Conservation (phyloP, 2,329 filamentous ascomycete genomes). For the Verruconis gallopava region DNA sequence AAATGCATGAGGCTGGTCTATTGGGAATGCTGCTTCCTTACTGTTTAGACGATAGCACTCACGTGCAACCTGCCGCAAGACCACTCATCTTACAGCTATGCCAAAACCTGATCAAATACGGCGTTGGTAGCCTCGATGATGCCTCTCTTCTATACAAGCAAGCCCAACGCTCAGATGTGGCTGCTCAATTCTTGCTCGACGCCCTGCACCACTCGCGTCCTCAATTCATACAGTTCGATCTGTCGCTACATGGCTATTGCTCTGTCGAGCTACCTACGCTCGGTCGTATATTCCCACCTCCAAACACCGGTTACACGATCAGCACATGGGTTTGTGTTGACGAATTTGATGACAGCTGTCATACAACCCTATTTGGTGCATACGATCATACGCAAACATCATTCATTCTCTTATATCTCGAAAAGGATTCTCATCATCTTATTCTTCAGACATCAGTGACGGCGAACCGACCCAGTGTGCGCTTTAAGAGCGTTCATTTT, state of each 20-base stretch:
- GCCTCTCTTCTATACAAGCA: slow-evolving; percentile 60
- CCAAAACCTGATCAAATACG: slow-evolving; percentile 47
- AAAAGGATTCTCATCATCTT: slow-evolving; percentile 84
- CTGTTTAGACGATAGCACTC: slow-evolving; percentile 19
- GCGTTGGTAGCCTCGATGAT: slow-evolving; percentile 70
- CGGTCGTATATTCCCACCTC: slow-evolving; percentile 72
- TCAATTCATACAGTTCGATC: slow-evolving; percentile 84
- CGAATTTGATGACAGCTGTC: slow-evolving; percentile 66
- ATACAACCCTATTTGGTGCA: slow-evolving; percentile 92
- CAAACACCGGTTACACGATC: slow-evolving; percentile 73
- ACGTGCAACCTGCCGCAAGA: neutral
- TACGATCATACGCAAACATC: slow-evolving; percentile 88
- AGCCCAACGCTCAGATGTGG: slow-evolving; percentile 37
- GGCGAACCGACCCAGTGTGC: slow-evolving; percentile 71
- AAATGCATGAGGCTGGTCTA: slow-evolving; percentile 23
- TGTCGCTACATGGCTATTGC: slow-evolving; percentile 75
- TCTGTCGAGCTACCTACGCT: slow-evolving; percentile 85
- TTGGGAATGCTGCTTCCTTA: slow-evolving; percentile 23
- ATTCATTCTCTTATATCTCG: slow-evolving; percentile 85
- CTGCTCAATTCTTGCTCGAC: slow-evolving; percentile 58
- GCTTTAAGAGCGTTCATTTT: slow-evolving; percentile 78
- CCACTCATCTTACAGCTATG: slow-evolving; percentile 21
- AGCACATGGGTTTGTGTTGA: slow-evolving; percentile 83
- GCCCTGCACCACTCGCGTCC: slow-evolving; percentile 66
- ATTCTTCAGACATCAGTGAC: slow-evolving; percentile 90